Evolutionary conservation across 2,329 filamentous ascomycete species (phyloP), one percentile per base, ranked within the genome.

Genomic region (Elsinoe necatrix): DNA sequence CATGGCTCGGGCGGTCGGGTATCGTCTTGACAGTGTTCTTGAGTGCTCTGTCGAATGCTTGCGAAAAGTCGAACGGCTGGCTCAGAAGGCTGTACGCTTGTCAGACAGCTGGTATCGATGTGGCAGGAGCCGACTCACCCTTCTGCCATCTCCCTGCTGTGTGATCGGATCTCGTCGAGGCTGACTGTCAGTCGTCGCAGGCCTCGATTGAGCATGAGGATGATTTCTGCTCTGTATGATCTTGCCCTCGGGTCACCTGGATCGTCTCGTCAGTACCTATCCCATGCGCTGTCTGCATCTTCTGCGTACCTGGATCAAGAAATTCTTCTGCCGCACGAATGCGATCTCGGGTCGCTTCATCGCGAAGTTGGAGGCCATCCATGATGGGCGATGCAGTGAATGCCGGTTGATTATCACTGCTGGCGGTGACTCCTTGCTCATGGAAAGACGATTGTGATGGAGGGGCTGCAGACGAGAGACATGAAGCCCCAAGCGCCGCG

Each of bases 281-380:
- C 25, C 23, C 54, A 61, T 16, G 31, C 55, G 57, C 31, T 42
- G n/a, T 34, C 16, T 14, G 37, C n/a, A 43, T 11, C n/a, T 39
- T 2, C 6, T 11, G 12, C 54, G 16, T 80, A 95, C 90, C 85
- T 60, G 92, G 92, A 76, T 96, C 92, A 42, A 97, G 82, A 68
- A 97, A 96, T 71, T 96, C 91, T 65, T 86, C 81, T n/a, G 89
- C 90, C 62, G 86, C 83, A 65, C 89, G 86, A 70, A 95, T 83
- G 66, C 90, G 88, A 75, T 95, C 85, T 65, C 83, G 81, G 65
- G 86, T 84, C 63, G 86, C 89, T 72, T 93, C 88, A 78, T 96
- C 91, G 72, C 86, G 83, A 66, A 95, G 81, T 75, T 86, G 83
- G 63, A 82, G 76, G 59, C 77, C 80, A 64, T 90, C 86, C 87